A percentile compares a stretch with the other conserved stretches of the same genome.
Evolutionary conservation across 2,329 filamentous ascomycete species (phyloP).

Genomic region (Fusarium xylarioides): DNA sequence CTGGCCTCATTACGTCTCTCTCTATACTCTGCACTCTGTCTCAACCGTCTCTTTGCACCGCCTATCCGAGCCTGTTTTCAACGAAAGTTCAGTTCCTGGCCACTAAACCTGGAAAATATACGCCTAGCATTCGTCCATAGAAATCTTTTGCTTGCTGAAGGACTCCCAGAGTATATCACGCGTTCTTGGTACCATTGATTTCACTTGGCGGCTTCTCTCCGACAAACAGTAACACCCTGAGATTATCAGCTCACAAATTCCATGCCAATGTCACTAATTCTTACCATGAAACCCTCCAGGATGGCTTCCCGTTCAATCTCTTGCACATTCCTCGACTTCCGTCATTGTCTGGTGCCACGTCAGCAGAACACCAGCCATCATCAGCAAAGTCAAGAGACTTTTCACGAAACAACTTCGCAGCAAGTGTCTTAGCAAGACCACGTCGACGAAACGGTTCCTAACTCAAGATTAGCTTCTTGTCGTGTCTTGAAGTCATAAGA

Average conservation of each 20-base stretch:
- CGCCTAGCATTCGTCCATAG: background rate
- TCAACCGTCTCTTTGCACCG: background rate
- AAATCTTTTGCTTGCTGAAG: background rate
- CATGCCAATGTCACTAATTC: slow-evolving; percentile 29
- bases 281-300: slow-evolving; percentile 69
- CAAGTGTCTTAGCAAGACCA: slow-evolving; percentile 71
- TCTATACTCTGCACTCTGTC: background rate
- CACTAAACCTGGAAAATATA: background rate
- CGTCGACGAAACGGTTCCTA: slow-evolving; percentile 65
- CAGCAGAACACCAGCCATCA: slow-evolving; percentile 67
- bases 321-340: slow-evolving; percentile 70
- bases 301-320: slow-evolving; percentile 65
- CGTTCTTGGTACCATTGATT: background rate
- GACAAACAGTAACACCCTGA: slow-evolving; percentile 36
- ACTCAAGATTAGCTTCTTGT: background rate
- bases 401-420: slow-evolving; percentile 65
- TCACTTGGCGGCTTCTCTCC: slow-evolving; percentile 5
- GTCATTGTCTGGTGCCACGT: slow-evolving; percentile 69
- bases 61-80: background rate
- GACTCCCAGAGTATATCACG: background rate
- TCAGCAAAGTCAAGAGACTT: slow-evolving; percentile 55
- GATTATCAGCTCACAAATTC: background rate
- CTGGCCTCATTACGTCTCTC: background rate
- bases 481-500: background rate
- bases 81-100: background rate